phyloP scores from a whole-genome alignment of 495 filamentous ascomycete species.

The Poronia punctata region DNA sequence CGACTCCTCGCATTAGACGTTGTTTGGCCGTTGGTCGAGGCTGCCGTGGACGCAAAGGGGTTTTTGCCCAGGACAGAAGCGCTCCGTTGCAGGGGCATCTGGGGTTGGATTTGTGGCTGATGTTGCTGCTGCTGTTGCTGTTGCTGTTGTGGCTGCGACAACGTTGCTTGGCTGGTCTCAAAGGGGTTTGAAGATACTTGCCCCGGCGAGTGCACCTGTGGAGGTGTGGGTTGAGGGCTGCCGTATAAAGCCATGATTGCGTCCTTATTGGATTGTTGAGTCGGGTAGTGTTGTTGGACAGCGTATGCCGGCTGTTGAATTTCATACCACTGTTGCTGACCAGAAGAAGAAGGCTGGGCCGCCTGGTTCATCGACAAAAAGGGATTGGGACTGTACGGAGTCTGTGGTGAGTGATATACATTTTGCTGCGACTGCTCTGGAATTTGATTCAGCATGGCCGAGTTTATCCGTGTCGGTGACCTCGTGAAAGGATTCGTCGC shows the following conservation, averaged over 20 bases:
- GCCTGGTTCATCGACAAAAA: constrained; percentile 42
- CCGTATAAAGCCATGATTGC: constrained; percentile 86
- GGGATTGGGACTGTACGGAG: constrained; percentile 42
- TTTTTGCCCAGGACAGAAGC: constrained; percentile 33
- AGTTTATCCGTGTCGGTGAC: constrained; percentile 39
- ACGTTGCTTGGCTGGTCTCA: constrained; percentile 7
- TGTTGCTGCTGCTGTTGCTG: neutral
- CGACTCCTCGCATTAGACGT: constrained; percentile 52
- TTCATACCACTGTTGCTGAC: constrained; percentile 30
- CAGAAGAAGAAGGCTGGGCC: constrained; percentile 26
- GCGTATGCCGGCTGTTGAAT: constrained; percentile 25
- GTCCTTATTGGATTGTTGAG: constrained; percentile 56
- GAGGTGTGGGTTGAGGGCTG: constrained; percentile 63
- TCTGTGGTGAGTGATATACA: constrained; percentile 32
- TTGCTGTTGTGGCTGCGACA: constrained; percentile 9
- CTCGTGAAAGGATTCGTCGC: constrained; percentile 39
- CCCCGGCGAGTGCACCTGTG: constrained; percentile 20
- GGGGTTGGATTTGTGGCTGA: constrained; percentile 14
- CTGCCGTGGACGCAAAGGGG: constrained; percentile 26
- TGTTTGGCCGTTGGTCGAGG: constrained; percentile 44
- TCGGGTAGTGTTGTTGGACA: constrained; percentile 23
- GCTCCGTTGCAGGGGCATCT: constrained; percentile 13
- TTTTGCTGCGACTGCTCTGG: constrained; percentile 47
- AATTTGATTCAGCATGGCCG: constrained; percentile 40
- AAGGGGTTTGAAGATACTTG: constrained; percentile 14